phyloP scores from a whole-genome alignment of 2,329 filamentous ascomycete genomes.

The Fulvia fulva region DNA sequence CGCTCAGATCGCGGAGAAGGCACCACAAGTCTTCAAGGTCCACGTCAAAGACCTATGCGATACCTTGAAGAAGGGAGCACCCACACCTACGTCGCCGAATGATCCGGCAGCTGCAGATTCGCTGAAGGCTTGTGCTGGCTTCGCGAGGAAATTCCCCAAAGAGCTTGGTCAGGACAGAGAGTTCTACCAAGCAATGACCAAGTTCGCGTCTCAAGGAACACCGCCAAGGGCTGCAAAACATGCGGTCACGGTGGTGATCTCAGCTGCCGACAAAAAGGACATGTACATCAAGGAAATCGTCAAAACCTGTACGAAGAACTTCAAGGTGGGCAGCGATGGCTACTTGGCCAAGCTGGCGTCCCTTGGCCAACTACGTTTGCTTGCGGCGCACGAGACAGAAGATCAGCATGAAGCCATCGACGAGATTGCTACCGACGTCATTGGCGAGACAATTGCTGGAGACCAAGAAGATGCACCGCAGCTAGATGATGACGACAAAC shows the following conservation, averaged over 20 bases:
- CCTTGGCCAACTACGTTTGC: conserved; percentile 69
- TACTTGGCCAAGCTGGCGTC: conserved; percentile 71
- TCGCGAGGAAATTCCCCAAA: conserved; percentile 77
- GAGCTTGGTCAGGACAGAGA: conserved; percentile 79
- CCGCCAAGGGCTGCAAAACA: conserved; percentile 87
- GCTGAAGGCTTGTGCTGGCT: conserved; percentile 88
- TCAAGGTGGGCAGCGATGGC: conserved; percentile 66
- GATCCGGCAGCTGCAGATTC: conserved; percentile 78
- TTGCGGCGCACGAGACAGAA: conserved; percentile 69
- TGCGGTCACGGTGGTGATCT: conserved; percentile 84
- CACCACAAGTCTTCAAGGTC: conserved; percentile 86
- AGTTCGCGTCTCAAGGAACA: conserved; percentile 76
- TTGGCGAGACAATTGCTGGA: conserved; percentile 40
- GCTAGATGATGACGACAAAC: conserved; percentile 68
- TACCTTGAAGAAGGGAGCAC: conserved; percentile 75
- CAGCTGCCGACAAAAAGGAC: conserved; percentile 71
- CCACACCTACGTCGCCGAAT: conserved; percentile 63
- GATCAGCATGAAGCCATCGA: conserved; percentile 69
- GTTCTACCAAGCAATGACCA: conserved; percentile 74
- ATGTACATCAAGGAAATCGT: conserved; percentile 82
- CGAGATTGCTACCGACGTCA: conserved; percentile 70
- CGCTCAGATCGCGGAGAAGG: conserved; percentile 84
- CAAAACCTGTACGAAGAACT: conserved; percentile 68
- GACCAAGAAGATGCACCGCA: conserved; percentile 45
- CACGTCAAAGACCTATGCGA: conserved; percentile 90